phyloP scores from a whole-genome alignment of 768 basidiomycete species.

The Suillus alpinus region DNA sequence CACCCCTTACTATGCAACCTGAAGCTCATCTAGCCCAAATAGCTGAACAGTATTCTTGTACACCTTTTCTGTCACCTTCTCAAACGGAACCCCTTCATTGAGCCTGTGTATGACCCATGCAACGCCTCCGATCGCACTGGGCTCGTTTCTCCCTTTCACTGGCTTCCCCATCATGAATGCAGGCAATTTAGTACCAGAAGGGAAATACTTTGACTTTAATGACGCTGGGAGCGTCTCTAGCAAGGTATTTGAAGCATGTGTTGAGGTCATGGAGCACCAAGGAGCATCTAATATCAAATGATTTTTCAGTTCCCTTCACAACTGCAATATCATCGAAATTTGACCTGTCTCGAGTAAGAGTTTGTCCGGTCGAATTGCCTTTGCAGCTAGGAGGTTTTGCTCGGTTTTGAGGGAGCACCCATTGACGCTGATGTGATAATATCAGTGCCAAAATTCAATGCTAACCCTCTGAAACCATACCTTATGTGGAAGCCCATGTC shows the following conservation, averaged over 20 bases:
- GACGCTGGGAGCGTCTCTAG: conserved; percentile 45
- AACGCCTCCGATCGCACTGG: conserved; percentile 59
- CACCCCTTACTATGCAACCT: neutral
- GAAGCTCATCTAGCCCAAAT: conserved; percentile 49
- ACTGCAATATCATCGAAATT: conserved; percentile 4
- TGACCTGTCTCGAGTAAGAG: conserved; percentile 76
- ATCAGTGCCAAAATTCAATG: neutral
- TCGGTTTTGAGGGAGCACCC: conserved; percentile 77
- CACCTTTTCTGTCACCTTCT: conserved; percentile 52
- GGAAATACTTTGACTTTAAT: conserved; percentile 50
- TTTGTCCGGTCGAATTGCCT: conserved; percentile 53
- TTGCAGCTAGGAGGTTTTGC: conserved; percentile 55
- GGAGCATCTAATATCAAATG: conserved; percentile 51
- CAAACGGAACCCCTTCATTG: conserved; percentile 45
- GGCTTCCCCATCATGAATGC: conserved; percentile 55
- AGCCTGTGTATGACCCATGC: conserved; percentile 66
- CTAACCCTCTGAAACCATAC: conserved; percentile 18
- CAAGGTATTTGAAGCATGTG: conserved; percentile 57
- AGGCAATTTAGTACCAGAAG: conserved; percentile 51
- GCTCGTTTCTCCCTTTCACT: conserved; percentile 80
- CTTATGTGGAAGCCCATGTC: conserved; percentile 72
- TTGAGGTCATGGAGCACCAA: conserved; percentile 69
- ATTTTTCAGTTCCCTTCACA: neutral
- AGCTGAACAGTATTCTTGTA: conserved; percentile 64
- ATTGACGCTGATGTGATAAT: conserved; percentile 47